Evolutionary conservation across 306 rosid species (phyloP).

Genomic region (Quercus agrifolia): DNA sequence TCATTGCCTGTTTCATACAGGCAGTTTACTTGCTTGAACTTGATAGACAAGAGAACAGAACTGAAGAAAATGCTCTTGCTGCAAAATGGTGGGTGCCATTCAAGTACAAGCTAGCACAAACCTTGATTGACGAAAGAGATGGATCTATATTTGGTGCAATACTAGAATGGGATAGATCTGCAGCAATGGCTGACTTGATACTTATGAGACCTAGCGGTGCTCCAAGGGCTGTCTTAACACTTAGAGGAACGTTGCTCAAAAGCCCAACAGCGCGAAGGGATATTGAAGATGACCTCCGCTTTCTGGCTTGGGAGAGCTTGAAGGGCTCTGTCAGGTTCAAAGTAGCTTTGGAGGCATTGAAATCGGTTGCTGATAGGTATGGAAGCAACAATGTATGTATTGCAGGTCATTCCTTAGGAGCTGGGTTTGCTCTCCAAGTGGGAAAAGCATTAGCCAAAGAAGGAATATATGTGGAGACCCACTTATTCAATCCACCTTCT

Average conservation of each 20-base stretch:
- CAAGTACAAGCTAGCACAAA: slow-evolving; percentile 68
- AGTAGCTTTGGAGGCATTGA: slow-evolving; percentile 55
- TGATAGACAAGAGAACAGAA: slow-evolving; percentile 82
- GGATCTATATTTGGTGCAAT: slow-evolving; percentile 91
- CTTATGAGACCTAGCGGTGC: slow-evolving; percentile 82
- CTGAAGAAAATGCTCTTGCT: slow-evolving; percentile 59
- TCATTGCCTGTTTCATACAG: slow-evolving; percentile 87
- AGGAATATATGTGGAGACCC: slow-evolving; percentile 79
- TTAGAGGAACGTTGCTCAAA: slow-evolving; percentile 88
- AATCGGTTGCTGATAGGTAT: slow-evolving; percentile 48
- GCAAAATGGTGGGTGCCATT: slow-evolving; percentile 98
- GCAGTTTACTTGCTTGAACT: slow-evolving; percentile 89
- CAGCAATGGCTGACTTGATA: slow-evolving; percentile 63
- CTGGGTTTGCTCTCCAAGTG: slow-evolving; percentile 91
- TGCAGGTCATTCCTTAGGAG: slow-evolving; percentile 94
- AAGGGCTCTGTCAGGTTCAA: slow-evolving; percentile 86
- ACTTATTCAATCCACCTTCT: slow-evolving; percentile 94
- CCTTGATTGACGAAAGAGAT: slow-evolving; percentile 77
- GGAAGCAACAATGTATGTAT: slow-evolving; percentile 78
- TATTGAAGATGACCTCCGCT: slow-evolving; percentile 90
- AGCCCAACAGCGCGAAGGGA: slow-evolving; percentile 80
- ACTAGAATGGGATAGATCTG: slow-evolving; percentile 84
- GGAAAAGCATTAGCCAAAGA: slow-evolving; percentile 87
- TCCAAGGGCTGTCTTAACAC: slow-evolving; percentile 80
- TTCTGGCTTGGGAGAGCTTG: slow-evolving; percentile 93